These are phyloP conservation scores for Cercospora nicotianae DNA, from an alignment of 2,329 filamentous ascomycete genomes.

Conservation along the genomic window DNA sequence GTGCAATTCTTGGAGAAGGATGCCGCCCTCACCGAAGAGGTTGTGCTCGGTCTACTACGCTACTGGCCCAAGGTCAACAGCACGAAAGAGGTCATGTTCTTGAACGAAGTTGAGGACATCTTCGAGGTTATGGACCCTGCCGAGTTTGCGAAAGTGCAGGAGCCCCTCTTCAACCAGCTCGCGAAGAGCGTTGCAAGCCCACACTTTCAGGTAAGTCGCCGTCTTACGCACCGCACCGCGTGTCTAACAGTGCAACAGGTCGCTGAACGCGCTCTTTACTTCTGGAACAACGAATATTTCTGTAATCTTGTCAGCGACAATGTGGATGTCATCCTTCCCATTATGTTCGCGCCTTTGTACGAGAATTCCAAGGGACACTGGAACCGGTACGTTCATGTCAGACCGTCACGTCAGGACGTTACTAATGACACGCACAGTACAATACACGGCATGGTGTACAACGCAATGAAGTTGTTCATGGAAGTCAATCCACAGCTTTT, in stretches of 20 bases:
- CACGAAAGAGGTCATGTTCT: constrained; percentile 99
- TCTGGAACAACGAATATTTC: constrained; percentile 99
- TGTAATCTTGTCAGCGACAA: constrained; percentile 99
- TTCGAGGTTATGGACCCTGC: constrained; percentile 99
- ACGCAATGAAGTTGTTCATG: constrained; percentile 99
- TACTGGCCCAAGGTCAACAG: constrained; percentile 99
- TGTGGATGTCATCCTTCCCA: constrained; percentile 94
- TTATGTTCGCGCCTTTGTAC: constrained; percentile 98
- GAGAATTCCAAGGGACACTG: constrained; percentile 99
- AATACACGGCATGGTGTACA: constrained; percentile 99
- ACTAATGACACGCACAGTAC: constrained; percentile 60
- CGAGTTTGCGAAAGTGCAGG: constrained; percentile 98
- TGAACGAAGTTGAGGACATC: constrained; percentile 98
- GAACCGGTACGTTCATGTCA: constrained; percentile 72
- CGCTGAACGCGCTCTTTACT: constrained; percentile 93
- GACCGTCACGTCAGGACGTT: too few species aligned
- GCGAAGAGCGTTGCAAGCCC: constrained; percentile 97
- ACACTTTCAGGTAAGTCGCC: constrained; percentile 75
- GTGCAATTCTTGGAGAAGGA: constrained; percentile 99
- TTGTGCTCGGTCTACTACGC: constrained; percentile 87
- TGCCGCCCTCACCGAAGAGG: constrained; percentile 93
- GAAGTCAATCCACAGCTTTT: constrained; percentile 98
- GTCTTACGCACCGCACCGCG: neutral
- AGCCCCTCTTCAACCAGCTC: constrained; percentile 93
- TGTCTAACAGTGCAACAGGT: constrained; percentile 54